phyloP scores from a whole-genome alignment of 768 basidiomycete species.

The Cytidiella melzeri region DNA sequence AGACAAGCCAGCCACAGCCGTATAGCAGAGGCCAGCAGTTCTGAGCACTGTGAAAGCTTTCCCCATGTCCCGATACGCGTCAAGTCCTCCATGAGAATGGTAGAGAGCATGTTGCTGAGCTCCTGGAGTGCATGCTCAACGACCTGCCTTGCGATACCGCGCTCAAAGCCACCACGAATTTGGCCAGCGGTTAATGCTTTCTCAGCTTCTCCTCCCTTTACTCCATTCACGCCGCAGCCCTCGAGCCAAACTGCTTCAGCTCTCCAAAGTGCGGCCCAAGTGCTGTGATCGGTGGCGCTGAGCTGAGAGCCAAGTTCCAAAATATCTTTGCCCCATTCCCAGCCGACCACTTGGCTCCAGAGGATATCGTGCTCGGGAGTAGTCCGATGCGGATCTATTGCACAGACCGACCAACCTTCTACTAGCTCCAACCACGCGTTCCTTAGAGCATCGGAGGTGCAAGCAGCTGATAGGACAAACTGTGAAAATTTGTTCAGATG shows the following conservation, averaged over 20 bases:
- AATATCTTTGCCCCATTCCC: conserved; percentile 66
- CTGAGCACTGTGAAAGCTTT: conserved; percentile 30
- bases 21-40: conserved; percentile 40
- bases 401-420: conserved; percentile 73
- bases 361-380: conserved; percentile 81
- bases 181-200: conserved; percentile 31
- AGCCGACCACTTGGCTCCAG: conserved; percentile 83
- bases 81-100: neutral
- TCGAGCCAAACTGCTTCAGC: conserved; percentile 66
- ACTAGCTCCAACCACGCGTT: conserved; percentile 54
- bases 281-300: conserved; percentile 20
- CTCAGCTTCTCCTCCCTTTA: conserved; percentile 62
- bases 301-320: conserved; percentile 33
- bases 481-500: conserved; percentile 47
- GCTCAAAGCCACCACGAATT: conserved; percentile 37
- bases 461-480: conserved; percentile 37
- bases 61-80: conserved; percentile 6
- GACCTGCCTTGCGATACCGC: conserved; percentile 21
- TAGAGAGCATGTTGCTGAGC: conserved; percentile 14
- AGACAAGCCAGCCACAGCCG: conserved; percentile 63
- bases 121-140: conserved; percentile 16
- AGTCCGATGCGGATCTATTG: conserved; percentile 86
- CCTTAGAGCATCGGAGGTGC: conserved; percentile 30
- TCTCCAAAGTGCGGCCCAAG: conserved; percentile 41
- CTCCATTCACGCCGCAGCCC: conserved; percentile 67